These are phyloP conservation scores for Hemisphaericaspora xylofermentans DNA, from an alignment of 1,139 yeast genomes.

Conservation along the genomic window DNA sequence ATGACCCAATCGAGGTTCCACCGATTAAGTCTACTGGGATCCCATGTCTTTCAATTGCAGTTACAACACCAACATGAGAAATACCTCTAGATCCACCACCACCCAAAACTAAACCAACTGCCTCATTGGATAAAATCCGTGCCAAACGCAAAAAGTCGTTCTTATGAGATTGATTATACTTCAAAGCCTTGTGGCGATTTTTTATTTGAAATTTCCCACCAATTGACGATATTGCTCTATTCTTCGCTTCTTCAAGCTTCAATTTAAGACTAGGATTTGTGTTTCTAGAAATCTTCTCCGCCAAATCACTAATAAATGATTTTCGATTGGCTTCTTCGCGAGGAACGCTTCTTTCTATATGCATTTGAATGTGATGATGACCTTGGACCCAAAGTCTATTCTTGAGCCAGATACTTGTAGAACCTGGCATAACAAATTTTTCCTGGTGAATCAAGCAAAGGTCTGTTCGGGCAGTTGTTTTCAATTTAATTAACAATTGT, in stretches of 20 bases:
- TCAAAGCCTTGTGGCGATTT: conserved; percentile 28
- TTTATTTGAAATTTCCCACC: conserved; percentile 17
- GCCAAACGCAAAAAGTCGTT: conserved; percentile 89
- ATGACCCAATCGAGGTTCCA: conserved; percentile 94
- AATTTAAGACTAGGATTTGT: conserved; percentile 36
- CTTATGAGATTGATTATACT: conserved; percentile 61
- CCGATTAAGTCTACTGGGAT: conserved; percentile 93
- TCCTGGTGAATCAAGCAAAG: conserved; percentile 83
- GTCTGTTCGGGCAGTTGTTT: conserved; percentile 87
- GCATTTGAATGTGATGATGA: conserved; percentile 85
- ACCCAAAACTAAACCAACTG: conserved; percentile 90
- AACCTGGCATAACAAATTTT: conserved; percentile 77
- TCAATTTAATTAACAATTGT: conserved; percentile 66
- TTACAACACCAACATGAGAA: conserved; percentile 88
- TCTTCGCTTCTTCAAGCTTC: conserved; percentile 34
- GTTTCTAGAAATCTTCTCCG: conserved; percentile 33
- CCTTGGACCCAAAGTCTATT: conserved; percentile 87
- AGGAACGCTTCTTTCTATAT: conserved; percentile 25
- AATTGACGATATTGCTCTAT: conserved; percentile 27
- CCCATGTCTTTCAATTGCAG: conserved; percentile 89
- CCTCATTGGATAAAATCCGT: conserved; percentile 84
- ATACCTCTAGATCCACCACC: conserved; percentile 98
- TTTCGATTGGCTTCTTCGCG: conserved; percentile 14
- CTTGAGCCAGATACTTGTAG: conserved; percentile 82
- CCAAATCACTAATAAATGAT: conserved; percentile 36